These are phyloP conservation scores for Erythrophleum ivorense DNA, from an alignment of 331 rosid species.

Conservation along the genomic window DNA sequence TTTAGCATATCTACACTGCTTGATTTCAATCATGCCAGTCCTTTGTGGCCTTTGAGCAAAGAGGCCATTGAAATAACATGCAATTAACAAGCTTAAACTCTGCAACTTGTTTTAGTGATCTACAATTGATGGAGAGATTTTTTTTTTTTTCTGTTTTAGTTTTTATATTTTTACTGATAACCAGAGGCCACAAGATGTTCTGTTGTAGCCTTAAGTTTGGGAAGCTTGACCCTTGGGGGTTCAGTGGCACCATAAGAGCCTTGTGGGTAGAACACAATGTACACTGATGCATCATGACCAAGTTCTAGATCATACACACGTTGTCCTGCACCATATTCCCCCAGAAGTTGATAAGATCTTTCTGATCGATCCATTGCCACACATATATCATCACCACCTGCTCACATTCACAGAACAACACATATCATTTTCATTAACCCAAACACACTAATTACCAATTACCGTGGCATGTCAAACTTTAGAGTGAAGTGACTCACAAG, in stretches of 20 bases:
- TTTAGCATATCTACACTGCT: neutral
- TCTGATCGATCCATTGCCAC: conserved; percentile 87
- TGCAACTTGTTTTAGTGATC: neutral
- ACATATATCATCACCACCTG: conserved; percentile 82
- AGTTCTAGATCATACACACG: conserved; percentile 55
- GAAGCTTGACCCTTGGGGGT: conserved; percentile 81
- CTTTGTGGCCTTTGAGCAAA: neutral
- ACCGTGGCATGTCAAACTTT: conserved; percentile 7
- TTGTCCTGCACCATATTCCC: conserved; percentile 87
- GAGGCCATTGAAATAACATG: neutral
- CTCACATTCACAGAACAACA: conserved; percentile 7
- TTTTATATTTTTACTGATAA: neutral
- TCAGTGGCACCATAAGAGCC: conserved; percentile 49
- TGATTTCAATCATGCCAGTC: too few relatives aligned
- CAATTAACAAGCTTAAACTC: neutral
- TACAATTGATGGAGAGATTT: neutral
- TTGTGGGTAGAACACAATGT: conserved; percentile 66
- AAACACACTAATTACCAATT: neutral
- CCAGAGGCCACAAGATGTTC: conserved; percentile 29
- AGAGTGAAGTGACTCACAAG: conserved; percentile 59
- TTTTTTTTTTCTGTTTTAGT: neutral
- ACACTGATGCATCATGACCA: conserved; percentile 51
- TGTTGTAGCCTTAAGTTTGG: conserved; percentile 56
- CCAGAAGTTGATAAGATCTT: conserved; percentile 87
- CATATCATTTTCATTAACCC: conserved; percentile 11